Evolutionary conservation across 208 protist genomes (phyloP), one percentile per base, ranked within the genome.

Genomic region (Strigomonas culicis): DNA sequence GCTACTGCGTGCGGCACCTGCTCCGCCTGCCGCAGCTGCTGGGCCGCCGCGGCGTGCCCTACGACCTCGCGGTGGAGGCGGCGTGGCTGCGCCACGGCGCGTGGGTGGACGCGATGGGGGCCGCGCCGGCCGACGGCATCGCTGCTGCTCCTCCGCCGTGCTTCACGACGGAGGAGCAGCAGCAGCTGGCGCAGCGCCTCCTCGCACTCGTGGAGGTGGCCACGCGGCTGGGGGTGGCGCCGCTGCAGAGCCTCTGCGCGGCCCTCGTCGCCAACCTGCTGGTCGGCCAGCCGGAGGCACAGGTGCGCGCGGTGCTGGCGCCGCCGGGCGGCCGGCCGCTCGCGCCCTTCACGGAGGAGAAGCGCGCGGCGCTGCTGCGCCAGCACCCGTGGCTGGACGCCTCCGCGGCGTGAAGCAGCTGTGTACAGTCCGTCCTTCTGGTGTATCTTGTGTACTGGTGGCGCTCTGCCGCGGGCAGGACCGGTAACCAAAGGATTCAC

Each of bases 191-290:
- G 65, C 28, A 57, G 32, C 61, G 73, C 39, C 36, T 88, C 59
- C 64, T 60, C 39, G 32, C 7, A 22, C 66, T 87, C n/a, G 73
- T 94, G 43, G 77, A 88, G 36, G 88, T 73, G 1, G 72, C 82
- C 0, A 75, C 60, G 34, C 60, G 59, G 7, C 73, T 94, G 11
- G 78, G 75, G 1, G 79, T 90, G 44, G n/a, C 39, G 24, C 22
- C 71, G 17, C 62, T 91, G 62, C 71, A 66, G 59, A 32, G 58
- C 7, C 72, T 94, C 17, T 89, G 82, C 47, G 72, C 69, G 6
- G 74, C 80, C 1, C 71, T 90, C 8, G 49, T 86, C 0, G 80
- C 84, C 1, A 82, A 91, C 59, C 72, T 88, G 64, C 31, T 90
- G 27, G n/a, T 85, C 19, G 77, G 86, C 59, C 53, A 82, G 19